A percentile compares a stretch with the other conserved stretches of the same genome.
phyloP scores from a whole-genome alignment of 2,329 filamentous ascomycete genomes.

The Aspergillus udagawae region DNA sequence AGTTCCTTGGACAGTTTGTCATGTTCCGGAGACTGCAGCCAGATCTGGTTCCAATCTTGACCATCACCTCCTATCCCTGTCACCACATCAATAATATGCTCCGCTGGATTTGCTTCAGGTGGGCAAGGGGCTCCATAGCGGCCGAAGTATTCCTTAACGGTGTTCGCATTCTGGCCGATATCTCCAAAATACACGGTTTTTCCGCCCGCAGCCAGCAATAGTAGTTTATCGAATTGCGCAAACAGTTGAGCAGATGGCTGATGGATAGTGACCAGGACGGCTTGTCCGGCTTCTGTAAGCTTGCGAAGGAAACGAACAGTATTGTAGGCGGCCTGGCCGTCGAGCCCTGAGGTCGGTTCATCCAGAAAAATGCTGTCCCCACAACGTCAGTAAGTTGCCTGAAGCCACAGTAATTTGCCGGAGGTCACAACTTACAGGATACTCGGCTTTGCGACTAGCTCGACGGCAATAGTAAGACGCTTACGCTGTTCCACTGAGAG shows the following conservation, averaged over 20 bases:
- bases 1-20: conserved; percentile 54
- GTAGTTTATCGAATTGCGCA: conserved; percentile 66
- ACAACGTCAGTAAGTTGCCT: too few species aligned
- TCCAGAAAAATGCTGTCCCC: conserved; percentile 56
- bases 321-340: conserved; percentile 63
- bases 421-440: conserved; percentile 39
- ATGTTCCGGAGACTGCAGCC: conserved; percentile 61
- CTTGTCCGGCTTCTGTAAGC: conserved; percentile 60
- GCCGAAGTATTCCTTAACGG: conserved; percentile 63
- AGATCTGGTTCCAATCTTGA: conserved; percentile 65
- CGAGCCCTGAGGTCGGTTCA: conserved; percentile 66
- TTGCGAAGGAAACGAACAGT: conserved; percentile 65
- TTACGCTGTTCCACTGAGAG: conserved; percentile 64
- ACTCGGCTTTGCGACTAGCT: conserved; percentile 65
- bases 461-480: conserved; percentile 67
- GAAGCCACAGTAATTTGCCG: too few species aligned
- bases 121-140: conserved; percentile 63
- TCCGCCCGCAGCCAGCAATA: conserved; percentile 62
- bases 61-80: conserved; percentile 47
- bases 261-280: conserved; percentile 68
- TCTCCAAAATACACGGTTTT: conserved; percentile 67
- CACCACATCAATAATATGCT: conserved; percentile 51
- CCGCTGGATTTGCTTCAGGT: conserved; percentile 56
- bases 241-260: conserved; percentile 65
- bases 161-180: conserved; percentile 61